Percentiles rank a stretch among this genome's conserved stretches.
Evolutionary conservation across 805 yeast genomes (phyloP).

Genomic region (Zygosaccharomyces siamensis): DNA sequence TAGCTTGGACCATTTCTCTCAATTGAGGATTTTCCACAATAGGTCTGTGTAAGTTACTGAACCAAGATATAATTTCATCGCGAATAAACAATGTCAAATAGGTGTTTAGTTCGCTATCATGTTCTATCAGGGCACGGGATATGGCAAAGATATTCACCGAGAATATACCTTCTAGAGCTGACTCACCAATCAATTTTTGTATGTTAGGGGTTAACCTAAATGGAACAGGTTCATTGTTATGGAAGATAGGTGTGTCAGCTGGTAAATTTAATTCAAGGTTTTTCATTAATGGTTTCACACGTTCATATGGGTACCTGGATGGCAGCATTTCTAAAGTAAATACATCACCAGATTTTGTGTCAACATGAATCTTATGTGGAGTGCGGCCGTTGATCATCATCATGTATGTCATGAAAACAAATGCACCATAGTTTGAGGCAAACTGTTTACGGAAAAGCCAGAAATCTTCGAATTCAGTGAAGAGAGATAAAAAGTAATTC

Average conservation of each 20-base stretch:
- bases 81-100: constrained; percentile 90
- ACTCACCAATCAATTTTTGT: constrained; percentile 88
- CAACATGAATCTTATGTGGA: constrained; percentile 87
- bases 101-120: constrained; percentile 87
- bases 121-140: constrained; percentile 84
- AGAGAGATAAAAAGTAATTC: constrained; percentile 67
- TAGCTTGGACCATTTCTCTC: constrained; percentile 79
- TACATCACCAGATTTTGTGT: constrained; percentile 77
- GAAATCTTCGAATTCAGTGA: constrained; percentile 81
- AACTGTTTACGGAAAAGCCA: constrained; percentile 97
- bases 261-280: constrained; percentile 37
- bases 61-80: constrained; percentile 95
- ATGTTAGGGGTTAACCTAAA: constrained; percentile 94
- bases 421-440: constrained; percentile 89
- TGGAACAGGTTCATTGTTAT: constrained; percentile 89
- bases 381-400: constrained; percentile 89
- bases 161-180: constrained; percentile 87
- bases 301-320: constrained; percentile 56
- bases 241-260: constrained; percentile 68
- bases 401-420: constrained; percentile 88
- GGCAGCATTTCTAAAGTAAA: constrained; percentile 97
- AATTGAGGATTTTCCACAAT: constrained; percentile 78
- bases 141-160: constrained; percentile 79
- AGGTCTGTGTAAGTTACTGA: constrained; percentile 78
- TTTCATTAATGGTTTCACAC: constrained; percentile 37